Evolutionary conservation across 225 moss, liverwort and hornwort genomes (phyloP), one percentile per base, ranked within the genome.

Genomic region (Rhytidiadelphus loreus): DNA sequence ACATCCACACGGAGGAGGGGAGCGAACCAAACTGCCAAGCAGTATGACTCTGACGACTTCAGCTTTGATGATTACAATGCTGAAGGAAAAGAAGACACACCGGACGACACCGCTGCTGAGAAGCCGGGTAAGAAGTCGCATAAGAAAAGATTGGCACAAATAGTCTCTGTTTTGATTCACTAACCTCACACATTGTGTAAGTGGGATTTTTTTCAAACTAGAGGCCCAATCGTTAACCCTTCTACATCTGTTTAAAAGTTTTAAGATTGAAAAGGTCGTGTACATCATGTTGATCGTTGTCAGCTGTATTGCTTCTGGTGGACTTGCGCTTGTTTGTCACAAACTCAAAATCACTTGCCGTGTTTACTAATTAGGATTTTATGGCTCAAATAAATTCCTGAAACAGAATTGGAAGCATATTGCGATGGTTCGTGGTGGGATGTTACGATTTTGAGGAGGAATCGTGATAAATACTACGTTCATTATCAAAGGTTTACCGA

Each of bases 371-470:
- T 86, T 80, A 29, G 76, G 58, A 43, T 76, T 80, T 81, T 39
- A 46, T 92, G 72, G 26, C 72, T 91, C n/a, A 39, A 71, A 77
- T 82, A 70, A 60, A 68, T 89, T 63, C 26, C 52, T 89, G 83
- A 78, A 88, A 89, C 93, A 94, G 92, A 88, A 6, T 80, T 95
- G 88, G 95, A 95, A 90, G 95, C 93, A 35, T 95, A 93, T 71
- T 92, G 90, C 84, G 66, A 85, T 48, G 95, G 95, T 29, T 95
- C 93, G 28, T 93, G 95, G 95, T 95, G 95, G 95, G 93, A 95
- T 85, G 91, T 89, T 52, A 78, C 84, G 52, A 71, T 95, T 35
- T 80, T 92, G 89, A 76, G 73, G 89, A 89, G 80, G 87, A 17
- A 79, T 46, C 57, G 60, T 33, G 83, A 91, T 33, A 80, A 85